Evolutionary conservation across 192 early-diverging fungal genomes (phyloP).

Genomic region (Chytriomyces sp.): DNA sequence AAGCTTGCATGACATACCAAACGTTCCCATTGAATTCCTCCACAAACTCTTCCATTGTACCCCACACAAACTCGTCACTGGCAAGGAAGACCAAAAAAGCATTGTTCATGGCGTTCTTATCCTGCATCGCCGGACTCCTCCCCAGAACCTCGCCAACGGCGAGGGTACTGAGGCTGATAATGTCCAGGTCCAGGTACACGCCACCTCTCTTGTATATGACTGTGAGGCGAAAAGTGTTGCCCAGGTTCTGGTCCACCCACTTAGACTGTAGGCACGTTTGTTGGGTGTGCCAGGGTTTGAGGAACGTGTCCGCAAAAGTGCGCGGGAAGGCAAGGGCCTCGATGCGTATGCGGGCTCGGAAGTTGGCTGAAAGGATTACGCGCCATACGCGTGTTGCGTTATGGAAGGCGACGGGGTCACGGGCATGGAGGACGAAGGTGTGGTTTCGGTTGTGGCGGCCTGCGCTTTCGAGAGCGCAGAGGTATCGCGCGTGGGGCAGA

Average conservation of each 20-base stretch:
- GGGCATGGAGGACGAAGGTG: constrained; percentile 24
- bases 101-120: constrained; percentile 37
- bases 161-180: constrained; percentile 38
- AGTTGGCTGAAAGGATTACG: background rate
- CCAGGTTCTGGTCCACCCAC: constrained; percentile 39
- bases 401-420: constrained; percentile 25
- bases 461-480: constrained; percentile 43
- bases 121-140: constrained; percentile 9
- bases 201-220: constrained; percentile 37
- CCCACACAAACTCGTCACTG: constrained; percentile 34
- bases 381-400: constrained; percentile 20
- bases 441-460: constrained; percentile 31
- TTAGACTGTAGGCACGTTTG: constrained; percentile 13
- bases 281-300: constrained; percentile 30
- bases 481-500: constrained; percentile 32
- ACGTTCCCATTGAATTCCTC: constrained; percentile 28
- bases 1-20: constrained; percentile 5
- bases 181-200: constrained; percentile 44
- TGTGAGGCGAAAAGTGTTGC: constrained; percentile 41
- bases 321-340: constrained; percentile 12
- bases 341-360: background rate
- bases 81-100: constrained; percentile 35
- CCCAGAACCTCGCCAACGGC: constrained; percentile 17
- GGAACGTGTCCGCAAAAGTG: constrained; percentile 31
- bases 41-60: constrained; percentile 43